Base-by-base conservation (phyloP, 2,329 filamentous ascomycete species). In the Huntiella moniliformis region DNA sequence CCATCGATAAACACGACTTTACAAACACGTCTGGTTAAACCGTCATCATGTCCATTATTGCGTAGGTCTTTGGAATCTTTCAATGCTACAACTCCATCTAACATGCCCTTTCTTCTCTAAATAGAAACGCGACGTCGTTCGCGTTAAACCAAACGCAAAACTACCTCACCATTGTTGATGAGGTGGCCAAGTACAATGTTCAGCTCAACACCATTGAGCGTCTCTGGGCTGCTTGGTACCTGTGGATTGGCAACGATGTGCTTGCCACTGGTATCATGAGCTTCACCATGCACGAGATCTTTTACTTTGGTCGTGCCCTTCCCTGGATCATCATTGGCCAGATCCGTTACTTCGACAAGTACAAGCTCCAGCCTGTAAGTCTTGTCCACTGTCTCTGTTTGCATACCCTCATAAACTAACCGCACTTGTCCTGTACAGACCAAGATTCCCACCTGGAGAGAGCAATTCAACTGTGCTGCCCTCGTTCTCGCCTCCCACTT, bases 191-290 rank as follows among this genome's bases (percentile, higher is more conserved):
- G 59, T 71, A 75, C 70, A 91, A 94, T 73, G 73, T 92, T 48
- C 75, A 86, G 54, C 77, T 98, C 58, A 95, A 85, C 63, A 70
- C 84, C 52, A 67, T 78, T 57, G 91, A 98, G 71, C 79, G 79
- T 58, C 70, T 94, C 54, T 98, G 91, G 91, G 81, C 83, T 42
- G 78, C 86, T 36, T 96, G 86, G 88, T 98, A 98, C 62, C 74
- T 88, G 12, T 98, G 79, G 73, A 94, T 96, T 81, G 84, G 93
- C 62, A 98, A 98, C 62, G 91, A 98, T 65, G 79, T 82, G 46
- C 77, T 98, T 51, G 91, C 91, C 50, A 98, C 91, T 3, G 91
- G 91, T 51, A 91, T 98, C 67, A 81, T 96, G 82, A 94, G 86
- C 56, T 98, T 98, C 62, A 65, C 80, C 54, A 84, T 96, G 75